Conservation (phyloP, 1,284 basidiomycete species). For the Leccinum discolor region DNA sequence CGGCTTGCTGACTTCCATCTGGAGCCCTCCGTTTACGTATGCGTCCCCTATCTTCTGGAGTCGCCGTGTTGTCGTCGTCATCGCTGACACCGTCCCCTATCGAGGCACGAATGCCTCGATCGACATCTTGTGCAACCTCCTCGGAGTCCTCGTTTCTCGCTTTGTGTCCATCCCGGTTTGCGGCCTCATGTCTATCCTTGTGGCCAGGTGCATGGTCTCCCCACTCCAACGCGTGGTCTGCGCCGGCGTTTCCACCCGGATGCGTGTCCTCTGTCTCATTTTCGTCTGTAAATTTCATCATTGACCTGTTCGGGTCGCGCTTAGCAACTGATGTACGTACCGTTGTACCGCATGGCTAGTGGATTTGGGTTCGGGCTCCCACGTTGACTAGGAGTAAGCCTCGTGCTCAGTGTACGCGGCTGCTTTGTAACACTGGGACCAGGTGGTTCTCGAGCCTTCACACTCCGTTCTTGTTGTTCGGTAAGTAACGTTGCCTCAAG, state of each 20-base stretch:
- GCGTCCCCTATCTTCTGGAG: not conserved
- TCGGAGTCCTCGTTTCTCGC: not conserved
- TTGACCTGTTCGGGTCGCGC: not conserved
- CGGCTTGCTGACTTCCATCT: not conserved
- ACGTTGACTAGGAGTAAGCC: not conserved
- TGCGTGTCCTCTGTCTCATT: not conserved
- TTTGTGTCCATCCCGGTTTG: not conserved
- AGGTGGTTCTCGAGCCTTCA: not conserved
- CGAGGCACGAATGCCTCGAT: not conserved
- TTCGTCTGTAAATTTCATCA: not conserved
- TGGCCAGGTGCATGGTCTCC: not conserved
- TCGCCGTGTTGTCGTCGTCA: not conserved
- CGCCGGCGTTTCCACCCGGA: not conserved
- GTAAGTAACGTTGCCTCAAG: not conserved
- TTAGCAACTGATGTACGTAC: not conserved
- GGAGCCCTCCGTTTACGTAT: not conserved
- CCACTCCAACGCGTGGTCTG: not conserved
- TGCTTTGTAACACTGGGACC: not conserved
- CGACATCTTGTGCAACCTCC: not conserved
- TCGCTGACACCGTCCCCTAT: not conserved
- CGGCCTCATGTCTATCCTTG: not conserved
- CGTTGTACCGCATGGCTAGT: not conserved
- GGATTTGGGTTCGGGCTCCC: not conserved
- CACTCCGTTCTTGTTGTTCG: not conserved
- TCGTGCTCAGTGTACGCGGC: not conserved